Base-by-base conservation (phyloP, 306 rosid genomes). In the Calophaca sinica region DNA sequence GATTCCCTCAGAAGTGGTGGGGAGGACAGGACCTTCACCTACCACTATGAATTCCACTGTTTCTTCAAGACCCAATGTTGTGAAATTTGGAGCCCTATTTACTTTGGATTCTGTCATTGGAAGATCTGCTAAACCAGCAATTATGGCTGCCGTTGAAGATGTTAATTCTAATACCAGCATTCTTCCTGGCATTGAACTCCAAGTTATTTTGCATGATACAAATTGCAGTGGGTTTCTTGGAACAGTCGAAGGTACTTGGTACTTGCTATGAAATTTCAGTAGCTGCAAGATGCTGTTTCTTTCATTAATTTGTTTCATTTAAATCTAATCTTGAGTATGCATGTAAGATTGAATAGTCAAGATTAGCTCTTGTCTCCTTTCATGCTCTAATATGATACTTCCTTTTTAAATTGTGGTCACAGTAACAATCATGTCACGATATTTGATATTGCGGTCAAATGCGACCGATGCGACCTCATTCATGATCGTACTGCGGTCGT, bases 191-290 rank as follows among this genome's bases (percentile, higher is more conserved):
- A 81, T 71, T 7, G 77, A 51, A 10, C 52, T 90, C 72, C 79
- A 82, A 2, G 35, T 78, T 46, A 20, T 82, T 81, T 33, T 83
- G 36, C 76, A 42, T 12, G 89, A 86, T 39, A 83, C 93, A n/a
- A 85, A 90, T 72, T 90, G 93, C 86, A 90, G 89, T 33, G 91
- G 74, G 6, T 90, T 90, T 86, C 68, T 85, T 45, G 96, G 91
- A 80, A 90, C 91, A 59, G 54, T 86, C 60, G 93, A 90, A 81
- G 91, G 96, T 90, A 88, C 51, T 77, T 68, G 46, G 75, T 69
- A 63, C 86, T 79, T 49, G n/a, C n/a, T n/a, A n/a, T n/a, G 20
- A 62, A 49, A 69, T 70, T 68, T 49, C 5, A 11, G 68, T 42
- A 32, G 45, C 57, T 69, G 44, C 3, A 59, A 15, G 33, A 58